A percentile compares a stretch with the other conserved stretches of the same genome.
Evolutionary conservation across 2,329 filamentous ascomycete species (phyloP).

Genomic region (Trichoderma sp.): DNA sequence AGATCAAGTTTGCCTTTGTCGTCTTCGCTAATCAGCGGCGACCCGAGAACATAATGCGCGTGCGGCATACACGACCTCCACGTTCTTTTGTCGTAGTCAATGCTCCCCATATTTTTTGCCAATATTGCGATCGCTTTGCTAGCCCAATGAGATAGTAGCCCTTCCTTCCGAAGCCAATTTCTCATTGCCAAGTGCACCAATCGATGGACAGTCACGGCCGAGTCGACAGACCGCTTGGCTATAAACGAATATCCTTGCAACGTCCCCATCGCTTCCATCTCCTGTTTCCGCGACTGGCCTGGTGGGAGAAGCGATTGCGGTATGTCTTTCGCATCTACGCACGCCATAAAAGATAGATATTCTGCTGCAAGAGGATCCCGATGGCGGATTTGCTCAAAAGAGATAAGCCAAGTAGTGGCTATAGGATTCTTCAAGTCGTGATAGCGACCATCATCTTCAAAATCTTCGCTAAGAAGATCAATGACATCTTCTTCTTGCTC

Average conservation of each 20-base stretch:
- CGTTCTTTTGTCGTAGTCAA: background rate
- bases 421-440: slow-evolving; percentile 29
- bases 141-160: background rate
- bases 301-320: slow-evolving; percentile 29
- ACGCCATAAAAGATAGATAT: slow-evolving; percentile 33
- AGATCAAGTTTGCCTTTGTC: background rate
- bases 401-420: slow-evolving; percentile 36
- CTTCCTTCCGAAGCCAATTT: background rate
- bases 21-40: background rate
- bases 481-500: slow-evolving; percentile 26
- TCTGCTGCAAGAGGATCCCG: slow-evolving; percentile 29
- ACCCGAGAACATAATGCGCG: background rate
- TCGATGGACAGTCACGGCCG: background rate
- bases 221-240: background rate
- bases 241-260: slow-evolving; percentile 3
- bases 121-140: background rate
- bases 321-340: slow-evolving; percentile 32
- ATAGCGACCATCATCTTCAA: slow-evolving; percentile 33
- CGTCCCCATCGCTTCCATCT: slow-evolving; percentile 21
- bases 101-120: background rate
- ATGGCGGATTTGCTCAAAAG: slow-evolving; percentile 32
- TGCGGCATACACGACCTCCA: background rate
- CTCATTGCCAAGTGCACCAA: background rate
- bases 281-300: slow-evolving; percentile 6
- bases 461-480: slow-evolving; percentile 31